A percentile compares a stretch with the other conserved stretches of the same genome.
phyloP scores from a whole-genome alignment of 106 monocot genomes.

The Dendrobium chrysotoxum region DNA sequence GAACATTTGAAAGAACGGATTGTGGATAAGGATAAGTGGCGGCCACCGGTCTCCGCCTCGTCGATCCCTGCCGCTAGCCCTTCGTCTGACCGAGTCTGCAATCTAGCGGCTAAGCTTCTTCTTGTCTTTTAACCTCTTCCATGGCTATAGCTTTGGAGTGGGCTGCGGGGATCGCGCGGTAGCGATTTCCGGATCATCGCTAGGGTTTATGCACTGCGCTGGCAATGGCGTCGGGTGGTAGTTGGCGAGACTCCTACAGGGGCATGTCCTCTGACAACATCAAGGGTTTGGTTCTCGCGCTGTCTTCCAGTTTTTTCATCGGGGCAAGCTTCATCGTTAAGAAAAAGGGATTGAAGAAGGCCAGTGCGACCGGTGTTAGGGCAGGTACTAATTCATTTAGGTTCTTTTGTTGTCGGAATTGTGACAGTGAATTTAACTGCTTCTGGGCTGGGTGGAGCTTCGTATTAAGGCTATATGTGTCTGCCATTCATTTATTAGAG shows the following conservation, averaged over 20 bases:
- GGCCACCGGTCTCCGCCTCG: not conserved
- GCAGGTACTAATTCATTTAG: conserved; percentile 21
- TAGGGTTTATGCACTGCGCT: conserved; percentile 8
- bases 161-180: not conserved
- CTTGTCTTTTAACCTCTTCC: not conserved
- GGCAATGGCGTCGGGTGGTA: conserved; percentile 11
- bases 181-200: not conserved
- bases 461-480: not conserved
- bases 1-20: not conserved
- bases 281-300: conserved; percentile 44
- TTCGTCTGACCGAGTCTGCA: not conserved
- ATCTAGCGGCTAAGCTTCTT: not conserved
- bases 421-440: not conserved
- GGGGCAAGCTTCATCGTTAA: conserved; percentile 79
- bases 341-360: conserved; percentile 69
- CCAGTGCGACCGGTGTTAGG: conserved; percentile 38
- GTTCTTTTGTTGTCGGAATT: not conserved
- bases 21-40: not conserved
- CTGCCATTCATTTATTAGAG: not conserved
- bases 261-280: conserved; percentile 47
- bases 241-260: conserved; percentile 24
- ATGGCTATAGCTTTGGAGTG: not conserved
- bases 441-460: not conserved
- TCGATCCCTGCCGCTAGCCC: not conserved
- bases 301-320: conserved; percentile 54